These are phyloP conservation scores for Boletus huronensis DNA, from an alignment of 768 basidiomycete species.

Conservation along the genomic window DNA sequence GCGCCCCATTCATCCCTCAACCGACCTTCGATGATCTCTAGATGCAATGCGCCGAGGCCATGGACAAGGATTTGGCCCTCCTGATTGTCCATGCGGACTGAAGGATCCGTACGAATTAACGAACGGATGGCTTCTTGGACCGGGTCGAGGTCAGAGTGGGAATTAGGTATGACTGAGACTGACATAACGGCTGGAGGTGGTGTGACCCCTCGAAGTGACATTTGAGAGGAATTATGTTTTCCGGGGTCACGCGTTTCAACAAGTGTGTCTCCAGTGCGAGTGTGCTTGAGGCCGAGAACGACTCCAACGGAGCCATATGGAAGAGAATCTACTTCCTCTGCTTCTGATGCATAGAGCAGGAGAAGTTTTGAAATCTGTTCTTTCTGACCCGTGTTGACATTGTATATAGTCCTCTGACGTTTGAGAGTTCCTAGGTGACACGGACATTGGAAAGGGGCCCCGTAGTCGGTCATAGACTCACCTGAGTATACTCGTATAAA, in stretches of 20 bases:
- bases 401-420: slow-evolving; percentile 57
- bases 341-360: slow-evolving; percentile 73
- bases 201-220: slow-evolving; percentile 57
- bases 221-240: slow-evolving; percentile 31
- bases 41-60: slow-evolving; percentile 79
- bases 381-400: slow-evolving; percentile 61
- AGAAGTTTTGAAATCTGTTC: slow-evolving; percentile 75
- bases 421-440: slow-evolving; percentile 54
- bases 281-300: slow-evolving; percentile 75
- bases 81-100: slow-evolving; percentile 71
- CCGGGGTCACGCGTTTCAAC: slow-evolving; percentile 47
- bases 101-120: slow-evolving; percentile 85
- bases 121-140: slow-evolving; percentile 73
- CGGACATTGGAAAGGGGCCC: slow-evolving; percentile 1
- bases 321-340: slow-evolving; percentile 73
- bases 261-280: slow-evolving; percentile 85
- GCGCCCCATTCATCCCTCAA: slow-evolving; percentile 77
- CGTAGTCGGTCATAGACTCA: slow-evolving; percentile 28
- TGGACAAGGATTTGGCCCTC: slow-evolving; percentile 84
- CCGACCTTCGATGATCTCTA: slow-evolving; percentile 86
- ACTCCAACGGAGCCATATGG: slow-evolving; percentile 84
- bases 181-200: slow-evolving; percentile 86
- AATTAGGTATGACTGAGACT: slow-evolving; percentile 74
- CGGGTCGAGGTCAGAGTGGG: slow-evolving; percentile 72
- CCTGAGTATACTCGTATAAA: slow-evolving; percentile 89